Conservation (phyloP, 352 stramenopile genomes). For the Globisporangium splendens region DNA sequence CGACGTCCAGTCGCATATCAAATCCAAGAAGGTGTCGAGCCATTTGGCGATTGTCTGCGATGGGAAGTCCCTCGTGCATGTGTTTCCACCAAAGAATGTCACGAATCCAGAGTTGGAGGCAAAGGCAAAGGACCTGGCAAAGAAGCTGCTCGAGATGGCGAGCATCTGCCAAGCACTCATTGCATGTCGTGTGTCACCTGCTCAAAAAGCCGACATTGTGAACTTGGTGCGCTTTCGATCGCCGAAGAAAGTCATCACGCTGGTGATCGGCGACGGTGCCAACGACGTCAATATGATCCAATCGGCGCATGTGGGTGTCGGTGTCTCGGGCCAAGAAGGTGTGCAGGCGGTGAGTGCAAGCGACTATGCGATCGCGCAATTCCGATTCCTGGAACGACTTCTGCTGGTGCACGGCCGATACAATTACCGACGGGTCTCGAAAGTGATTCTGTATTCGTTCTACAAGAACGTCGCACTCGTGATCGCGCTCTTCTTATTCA, state of each 20-base stretch:
- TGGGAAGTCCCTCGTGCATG: slow-evolving; percentile 67
- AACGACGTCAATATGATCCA: slow-evolving; percentile 97
- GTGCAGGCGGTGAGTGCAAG: slow-evolving; percentile 90
- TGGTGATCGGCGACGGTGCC: slow-evolving; percentile 92
- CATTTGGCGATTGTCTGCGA: slow-evolving; percentile 63
- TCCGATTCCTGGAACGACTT: slow-evolving; percentile 92
- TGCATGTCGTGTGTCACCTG: slow-evolving; percentile 76
- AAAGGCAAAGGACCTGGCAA: slow-evolving; percentile 37
- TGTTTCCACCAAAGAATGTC: slow-evolving; percentile 57
- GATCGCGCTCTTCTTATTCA: slow-evolving; percentile 72
- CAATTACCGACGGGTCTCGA: slow-evolving; percentile 95
- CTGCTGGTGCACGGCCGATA: slow-evolving; percentile 96
- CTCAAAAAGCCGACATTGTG: slow-evolving; percentile 81
- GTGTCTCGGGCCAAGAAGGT: slow-evolving; percentile 90
- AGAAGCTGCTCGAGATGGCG: slow-evolving; percentile 56
- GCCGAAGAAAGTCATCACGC: slow-evolving; percentile 63
- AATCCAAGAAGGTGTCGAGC: slow-evolving; percentile 34
- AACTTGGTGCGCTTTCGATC: slow-evolving; percentile 60
- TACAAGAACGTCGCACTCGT: slow-evolving; percentile 81
- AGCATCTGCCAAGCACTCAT: slow-evolving; percentile 69
- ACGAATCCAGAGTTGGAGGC: slow-evolving; percentile 24
- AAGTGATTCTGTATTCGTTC: slow-evolving; percentile 89
- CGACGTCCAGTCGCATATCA: slow-evolving; percentile 47
- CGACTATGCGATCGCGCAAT: slow-evolving; percentile 92
- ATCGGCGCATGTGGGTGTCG: slow-evolving; percentile 91